A percentile compares a stretch with the other conserved stretches of the same genome.
Evolutionary conservation across 805 yeast genomes (phyloP).

Genomic region (Ogataea angusta): DNA sequence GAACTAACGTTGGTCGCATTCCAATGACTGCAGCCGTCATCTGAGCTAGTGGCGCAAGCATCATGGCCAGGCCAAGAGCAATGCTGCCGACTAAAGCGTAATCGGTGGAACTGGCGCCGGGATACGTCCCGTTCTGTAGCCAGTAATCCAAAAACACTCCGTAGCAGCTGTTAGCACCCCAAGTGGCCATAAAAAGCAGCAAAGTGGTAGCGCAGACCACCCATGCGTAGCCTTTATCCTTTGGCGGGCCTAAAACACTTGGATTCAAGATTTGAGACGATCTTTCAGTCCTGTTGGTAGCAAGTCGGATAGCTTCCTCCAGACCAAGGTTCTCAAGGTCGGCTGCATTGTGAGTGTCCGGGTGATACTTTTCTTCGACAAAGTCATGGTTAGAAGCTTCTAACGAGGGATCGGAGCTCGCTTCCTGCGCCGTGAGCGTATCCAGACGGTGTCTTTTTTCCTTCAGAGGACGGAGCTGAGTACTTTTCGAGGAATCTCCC

Average conservation of each 20-base stretch:
- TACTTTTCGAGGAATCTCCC: too few species aligned
- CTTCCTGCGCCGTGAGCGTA: too few species aligned
- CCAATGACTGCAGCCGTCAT: constrained; percentile 23
- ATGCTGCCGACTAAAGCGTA: constrained; percentile 61
- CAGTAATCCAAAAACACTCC: constrained; percentile 59
- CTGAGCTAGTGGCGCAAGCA: constrained; percentile 22
- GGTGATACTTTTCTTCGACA: too few species aligned
- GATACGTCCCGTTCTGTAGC: constrained; percentile 43
- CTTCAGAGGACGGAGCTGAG: too few species aligned
- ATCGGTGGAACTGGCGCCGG: constrained; percentile 52
- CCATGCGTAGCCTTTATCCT: constrained; percentile 63
- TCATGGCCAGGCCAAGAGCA: constrained; percentile 23
- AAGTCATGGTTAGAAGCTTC: too few species aligned
- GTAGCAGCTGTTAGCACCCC: constrained; percentile 66
- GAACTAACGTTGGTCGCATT: constrained; percentile 17
- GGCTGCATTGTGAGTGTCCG: constrained; percentile 1
- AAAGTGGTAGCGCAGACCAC: constrained; percentile 41
- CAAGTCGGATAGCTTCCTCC: constrained; percentile 26
- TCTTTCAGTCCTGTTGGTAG: constrained; percentile 16
- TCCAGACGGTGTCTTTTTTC: too few species aligned
- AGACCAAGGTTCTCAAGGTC: constrained; percentile 22
- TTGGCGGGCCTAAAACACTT: constrained; percentile 30
- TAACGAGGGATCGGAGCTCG: too few species aligned
- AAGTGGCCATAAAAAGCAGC: constrained; percentile 47
- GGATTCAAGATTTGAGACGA: background rate